Percentiles rank a stretch among this genome's conserved stretches.
Evolutionary conservation across 495 filamentous ascomycete species (phyloP).

Genomic region (Aspergillus ellipticus): DNA sequence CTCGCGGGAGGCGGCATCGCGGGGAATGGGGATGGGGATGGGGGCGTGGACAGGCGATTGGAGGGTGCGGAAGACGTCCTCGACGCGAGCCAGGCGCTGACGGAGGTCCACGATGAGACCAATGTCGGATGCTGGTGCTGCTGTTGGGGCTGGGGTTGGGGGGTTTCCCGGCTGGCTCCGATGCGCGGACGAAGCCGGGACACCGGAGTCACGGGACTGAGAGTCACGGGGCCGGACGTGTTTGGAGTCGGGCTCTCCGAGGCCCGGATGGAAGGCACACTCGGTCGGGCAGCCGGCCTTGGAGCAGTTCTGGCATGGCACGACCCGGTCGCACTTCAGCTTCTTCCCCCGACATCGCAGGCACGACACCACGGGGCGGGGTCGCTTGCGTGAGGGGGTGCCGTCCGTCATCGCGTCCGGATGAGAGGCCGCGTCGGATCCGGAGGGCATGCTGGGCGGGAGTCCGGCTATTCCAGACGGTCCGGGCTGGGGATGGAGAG

Average conservation of each 20-base stretch:
- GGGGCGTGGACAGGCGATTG: not conserved
- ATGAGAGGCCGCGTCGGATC: too few species aligned
- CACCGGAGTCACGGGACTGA: not conserved
- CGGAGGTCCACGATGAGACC: conserved; percentile 28
- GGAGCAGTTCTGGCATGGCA: conserved; percentile 28
- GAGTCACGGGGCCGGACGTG: not conserved
- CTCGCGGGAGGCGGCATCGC: too few species aligned
- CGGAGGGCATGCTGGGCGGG: too few species aligned
- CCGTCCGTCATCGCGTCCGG: conserved; percentile 3
- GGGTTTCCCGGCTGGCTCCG: not conserved
- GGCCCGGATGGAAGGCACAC: conserved; percentile 19
- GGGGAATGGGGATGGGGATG: too few species aligned
- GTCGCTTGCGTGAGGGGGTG: conserved; percentile 19
- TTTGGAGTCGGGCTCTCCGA: not conserved
- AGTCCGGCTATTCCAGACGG: too few species aligned
- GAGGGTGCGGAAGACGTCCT: conserved; percentile 18
- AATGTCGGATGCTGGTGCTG: too few species aligned
- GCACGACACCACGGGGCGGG: conserved; percentile 27
- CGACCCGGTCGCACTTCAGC: conserved; percentile 27
- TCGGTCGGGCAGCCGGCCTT: conserved; percentile 17
- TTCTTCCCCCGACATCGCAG: conserved; percentile 31
- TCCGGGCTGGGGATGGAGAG: too few species aligned
- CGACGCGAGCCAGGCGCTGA: conserved; percentile 19
- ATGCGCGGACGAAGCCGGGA: not conserved
- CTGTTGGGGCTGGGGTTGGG: too few species aligned